Evolutionary conservation across 805 yeast species (phyloP).

Genomic region (Priceomyces haplophilus): DNA sequence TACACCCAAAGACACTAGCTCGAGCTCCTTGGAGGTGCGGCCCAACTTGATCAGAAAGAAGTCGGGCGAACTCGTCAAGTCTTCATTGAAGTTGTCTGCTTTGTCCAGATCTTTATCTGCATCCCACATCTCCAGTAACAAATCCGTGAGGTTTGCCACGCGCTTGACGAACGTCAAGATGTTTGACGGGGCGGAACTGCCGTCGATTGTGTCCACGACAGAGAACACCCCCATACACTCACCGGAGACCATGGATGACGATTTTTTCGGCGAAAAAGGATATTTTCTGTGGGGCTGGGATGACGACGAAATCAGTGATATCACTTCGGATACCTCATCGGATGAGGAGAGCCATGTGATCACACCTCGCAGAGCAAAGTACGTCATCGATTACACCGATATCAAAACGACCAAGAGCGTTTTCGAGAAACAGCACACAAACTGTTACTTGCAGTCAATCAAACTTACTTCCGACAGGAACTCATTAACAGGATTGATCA

Average conservation of each 20-base stretch:
- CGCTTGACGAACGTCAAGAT: conserved; percentile 60
- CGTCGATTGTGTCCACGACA: conserved; percentile 55
- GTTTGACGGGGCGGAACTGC: conserved; percentile 59
- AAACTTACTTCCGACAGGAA: conserved; percentile 23
- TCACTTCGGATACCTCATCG: conserved; percentile 19
- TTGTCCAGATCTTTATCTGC: conserved; percentile 24
- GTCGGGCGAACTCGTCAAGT: conserved; percentile 80
- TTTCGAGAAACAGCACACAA: conserved; percentile 11
- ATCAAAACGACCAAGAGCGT: conserved; percentile 6
- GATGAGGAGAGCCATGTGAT: conserved; percentile 15
- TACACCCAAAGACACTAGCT: background rate
- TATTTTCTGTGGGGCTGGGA: conserved; percentile 26
- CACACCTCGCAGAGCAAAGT: conserved; percentile 3
- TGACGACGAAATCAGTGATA: conserved; percentile 17
- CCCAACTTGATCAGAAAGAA: conserved; percentile 64
- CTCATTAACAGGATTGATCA: conserved; percentile 20
- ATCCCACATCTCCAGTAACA: conserved; percentile 27
- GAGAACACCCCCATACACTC: conserved; percentile 50
- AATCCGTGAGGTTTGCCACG: conserved; percentile 64
- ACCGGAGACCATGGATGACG: conserved; percentile 18
- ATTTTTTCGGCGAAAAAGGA: conserved; percentile 6
- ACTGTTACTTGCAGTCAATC: conserved; percentile 36
- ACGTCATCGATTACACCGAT: conserved; percentile 14
- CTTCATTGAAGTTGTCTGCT: conserved; percentile 54
- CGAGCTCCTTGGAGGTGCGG: conserved; percentile 1